These are phyloP conservation scores for Candida krabiensis DNA, from an alignment of 805 yeast species.

Conservation along the genomic window DNA sequence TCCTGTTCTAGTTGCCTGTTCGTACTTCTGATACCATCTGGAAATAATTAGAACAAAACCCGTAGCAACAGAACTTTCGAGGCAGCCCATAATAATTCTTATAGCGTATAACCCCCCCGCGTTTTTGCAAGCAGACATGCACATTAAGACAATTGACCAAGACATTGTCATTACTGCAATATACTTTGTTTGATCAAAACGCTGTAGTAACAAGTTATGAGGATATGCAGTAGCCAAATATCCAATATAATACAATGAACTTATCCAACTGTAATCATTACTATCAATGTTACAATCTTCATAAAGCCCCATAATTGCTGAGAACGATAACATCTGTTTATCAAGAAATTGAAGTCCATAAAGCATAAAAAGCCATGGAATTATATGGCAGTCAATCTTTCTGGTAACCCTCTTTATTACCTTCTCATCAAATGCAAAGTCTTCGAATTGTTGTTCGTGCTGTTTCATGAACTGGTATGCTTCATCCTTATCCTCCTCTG, in stretches of 20 bases:
- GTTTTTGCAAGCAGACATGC: background rate
- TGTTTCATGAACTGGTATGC: too few species aligned
- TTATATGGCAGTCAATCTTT: background rate
- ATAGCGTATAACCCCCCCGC: background rate
- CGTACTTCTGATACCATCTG: slow-evolving; percentile 28
- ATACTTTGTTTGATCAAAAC: slow-evolving; percentile 38
- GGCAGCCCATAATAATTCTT: slow-evolving; percentile 6
- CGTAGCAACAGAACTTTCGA: slow-evolving; percentile 32
- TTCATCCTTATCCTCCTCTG: too few species aligned
- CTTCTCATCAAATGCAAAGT: too few species aligned
- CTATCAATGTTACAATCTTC: slow-evolving; percentile 27
- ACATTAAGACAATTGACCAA: slow-evolving; percentile 32
- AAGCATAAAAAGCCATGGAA: background rate
- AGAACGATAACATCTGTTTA: background rate
- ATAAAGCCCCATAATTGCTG: background rate
- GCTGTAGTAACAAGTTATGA: slow-evolving; percentile 42
- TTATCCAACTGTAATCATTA: slow-evolving; percentile 39
- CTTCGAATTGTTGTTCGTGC: too few species aligned
- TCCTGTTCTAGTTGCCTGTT: slow-evolving; percentile 2
- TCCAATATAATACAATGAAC: slow-evolving; percentile 42
- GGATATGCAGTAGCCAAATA: slow-evolving; percentile 46
- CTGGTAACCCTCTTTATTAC: background rate
- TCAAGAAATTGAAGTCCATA: background rate
- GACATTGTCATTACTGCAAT: slow-evolving; percentile 22
- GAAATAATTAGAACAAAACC: slow-evolving; percentile 28